Evolutionary conservation across 2,329 filamentous ascomycete genomes (phyloP), one percentile per base, ranked within the genome.

Genomic region (Sarocladiaceae sp.): DNA sequence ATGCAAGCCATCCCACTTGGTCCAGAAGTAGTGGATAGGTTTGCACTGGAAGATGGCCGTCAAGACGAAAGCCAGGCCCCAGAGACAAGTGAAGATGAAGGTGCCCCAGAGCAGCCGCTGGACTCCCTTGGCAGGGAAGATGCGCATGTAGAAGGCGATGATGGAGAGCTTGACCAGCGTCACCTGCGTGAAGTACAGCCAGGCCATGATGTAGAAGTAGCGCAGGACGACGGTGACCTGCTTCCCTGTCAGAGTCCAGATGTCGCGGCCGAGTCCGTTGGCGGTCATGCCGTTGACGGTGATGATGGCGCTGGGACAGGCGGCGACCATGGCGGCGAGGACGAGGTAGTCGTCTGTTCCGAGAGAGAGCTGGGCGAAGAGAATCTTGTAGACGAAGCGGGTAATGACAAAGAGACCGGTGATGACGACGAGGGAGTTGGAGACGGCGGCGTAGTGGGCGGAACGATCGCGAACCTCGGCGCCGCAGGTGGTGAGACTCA

Each of bases 11-110:
- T 72, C 68, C 74, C 73, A 78, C n/a, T 56, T 56, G 0, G 56
- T 63, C 76, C 76, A 80, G 51, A 69, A 70, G 46, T 62, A 68
- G 7, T 53, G 54, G 21, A 77, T 58, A 0, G 74, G 74, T 15
- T 47, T 55, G 56, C 73, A 76, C 47, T 72, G 65, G 40, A 74
- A 70, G 10, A 72, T 52, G 7, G 58, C 63, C 2, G 63, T 54
- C 4, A 72, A 33, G 23, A 65, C 49, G 46, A 69, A 74, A 1
- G 54, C 50, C 16, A 66, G 3, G 3, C 67, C 65, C 48, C 58
- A 67, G 0, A 59, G 6, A 1, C 56, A 31, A 45, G 61, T 63
- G 46, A 69, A 55, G 24, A 50, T 53, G 24, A 70, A 52, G 0
- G 66, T 67, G 12, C 45, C 60, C 57, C 60, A 65, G 3, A 72